A percentile compares a stretch with the other conserved stretches of the same genome.
These are phyloP conservation scores for Pyronema omphalodes DNA, from an alignment of 495 filamentous ascomycete genomes.

Conservation along the genomic window DNA sequence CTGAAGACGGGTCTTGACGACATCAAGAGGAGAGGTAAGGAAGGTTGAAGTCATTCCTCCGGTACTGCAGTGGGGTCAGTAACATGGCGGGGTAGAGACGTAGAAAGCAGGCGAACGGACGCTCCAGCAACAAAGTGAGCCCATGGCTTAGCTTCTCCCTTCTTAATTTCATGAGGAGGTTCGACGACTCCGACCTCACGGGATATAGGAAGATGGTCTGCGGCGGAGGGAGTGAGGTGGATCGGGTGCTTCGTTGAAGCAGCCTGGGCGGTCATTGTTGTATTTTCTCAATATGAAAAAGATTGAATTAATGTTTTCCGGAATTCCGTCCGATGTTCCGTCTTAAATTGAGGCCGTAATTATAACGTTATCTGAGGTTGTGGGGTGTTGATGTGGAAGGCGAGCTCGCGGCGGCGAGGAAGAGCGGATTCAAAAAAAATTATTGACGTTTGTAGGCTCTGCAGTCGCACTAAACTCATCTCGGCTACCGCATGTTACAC, in stretches of 20 bases:
- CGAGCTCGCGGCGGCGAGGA: neutral
- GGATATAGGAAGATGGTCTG: conserved; percentile 20
- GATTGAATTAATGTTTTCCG: neutral
- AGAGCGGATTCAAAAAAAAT: neutral
- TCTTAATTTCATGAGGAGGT: conserved; percentile 10
- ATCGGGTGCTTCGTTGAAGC: too few species aligned
- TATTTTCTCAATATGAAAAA: neutral
- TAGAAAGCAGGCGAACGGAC: conserved; percentile 31
- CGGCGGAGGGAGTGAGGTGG: conserved; percentile 5
- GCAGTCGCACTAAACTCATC: too few species aligned
- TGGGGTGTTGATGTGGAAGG: neutral
- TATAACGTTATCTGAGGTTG: neutral
- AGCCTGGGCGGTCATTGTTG: neutral
- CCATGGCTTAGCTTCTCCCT: conserved; percentile 46
- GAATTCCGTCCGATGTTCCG: neutral
- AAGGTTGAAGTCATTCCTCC: conserved; percentile 77
- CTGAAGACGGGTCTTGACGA: conserved; percentile 76
- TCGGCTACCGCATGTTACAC: too few species aligned
- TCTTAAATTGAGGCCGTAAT: neutral
- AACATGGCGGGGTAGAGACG: neutral
- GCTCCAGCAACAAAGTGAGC: conserved; percentile 77
- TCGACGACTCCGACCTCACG: conserved; percentile 19
- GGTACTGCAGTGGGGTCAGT: conserved; percentile 31
- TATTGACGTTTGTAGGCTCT: neutral
- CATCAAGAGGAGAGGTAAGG: conserved; percentile 76